Evolutionary conservation across 768 basidiomycete species (phyloP).

Genomic region (Amanita inopinata): DNA sequence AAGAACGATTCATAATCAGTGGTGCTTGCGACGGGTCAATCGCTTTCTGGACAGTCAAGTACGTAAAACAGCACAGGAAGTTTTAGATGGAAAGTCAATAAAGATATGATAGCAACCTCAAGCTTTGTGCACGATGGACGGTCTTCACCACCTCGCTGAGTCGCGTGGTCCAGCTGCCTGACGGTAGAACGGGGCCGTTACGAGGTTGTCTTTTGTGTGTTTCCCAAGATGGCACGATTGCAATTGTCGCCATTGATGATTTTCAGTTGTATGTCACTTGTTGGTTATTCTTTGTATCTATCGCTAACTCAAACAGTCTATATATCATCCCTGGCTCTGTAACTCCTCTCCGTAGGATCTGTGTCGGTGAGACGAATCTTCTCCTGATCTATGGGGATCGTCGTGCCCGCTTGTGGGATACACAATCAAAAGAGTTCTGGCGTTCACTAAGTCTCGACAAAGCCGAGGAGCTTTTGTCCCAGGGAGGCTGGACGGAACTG

Average conservation of each 20-base stretch:
- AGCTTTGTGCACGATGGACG: constrained; percentile 61
- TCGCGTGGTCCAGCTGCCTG: constrained; percentile 45
- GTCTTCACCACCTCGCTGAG: constrained; percentile 60
- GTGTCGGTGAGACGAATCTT: constrained; percentile 58
- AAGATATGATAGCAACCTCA: constrained; percentile 39
- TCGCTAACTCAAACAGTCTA: constrained; percentile 33
- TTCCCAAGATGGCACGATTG: constrained; percentile 73
- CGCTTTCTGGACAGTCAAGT: constrained; percentile 65
- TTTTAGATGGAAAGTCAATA: not conserved
- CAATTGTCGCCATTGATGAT: constrained; percentile 62
- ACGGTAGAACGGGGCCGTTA: constrained; percentile 44
- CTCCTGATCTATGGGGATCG: constrained; percentile 68
- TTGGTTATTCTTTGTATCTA: constrained; percentile 6
- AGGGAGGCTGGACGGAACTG: constrained; percentile 73
- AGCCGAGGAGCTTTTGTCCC: constrained; percentile 60
- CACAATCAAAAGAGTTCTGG: constrained; percentile 74
- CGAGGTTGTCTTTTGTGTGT: constrained; percentile 64
- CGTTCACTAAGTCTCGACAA: constrained; percentile 71
- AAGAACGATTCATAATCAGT: constrained; percentile 57
- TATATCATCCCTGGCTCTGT: constrained; percentile 76
- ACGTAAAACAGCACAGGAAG: constrained; percentile 13
- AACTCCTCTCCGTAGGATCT: constrained; percentile 54
- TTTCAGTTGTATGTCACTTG: constrained; percentile 55
- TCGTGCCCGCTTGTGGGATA: constrained; percentile 81
- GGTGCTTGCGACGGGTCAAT: constrained; percentile 75